Evolutionary conservation across 768 basidiomycete genomes (phyloP).

Genomic region (Mycena maculata): DNA sequence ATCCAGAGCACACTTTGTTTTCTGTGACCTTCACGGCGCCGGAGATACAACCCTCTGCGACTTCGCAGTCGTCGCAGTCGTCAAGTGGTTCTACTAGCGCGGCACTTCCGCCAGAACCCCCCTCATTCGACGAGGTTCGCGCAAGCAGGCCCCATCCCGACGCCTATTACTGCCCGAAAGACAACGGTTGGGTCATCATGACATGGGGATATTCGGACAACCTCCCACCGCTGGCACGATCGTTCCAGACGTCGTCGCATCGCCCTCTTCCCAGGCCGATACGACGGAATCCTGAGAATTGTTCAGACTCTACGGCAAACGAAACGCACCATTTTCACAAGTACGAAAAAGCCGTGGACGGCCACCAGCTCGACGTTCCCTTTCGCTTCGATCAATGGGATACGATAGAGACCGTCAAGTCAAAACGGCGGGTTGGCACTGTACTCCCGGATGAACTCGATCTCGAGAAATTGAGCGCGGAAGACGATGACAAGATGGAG

Average conservation of each 20-base stretch:
- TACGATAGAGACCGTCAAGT: conserved; percentile 59
- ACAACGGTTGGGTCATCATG: conserved; percentile 86
- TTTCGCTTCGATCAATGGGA: conserved; percentile 72
- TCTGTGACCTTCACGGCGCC: conserved; percentile 45
- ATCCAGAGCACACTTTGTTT: conserved; percentile 78
- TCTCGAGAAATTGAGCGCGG: conserved; percentile 53
- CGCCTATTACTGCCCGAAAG: conserved; percentile 84
- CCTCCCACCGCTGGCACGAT: conserved; percentile 68
- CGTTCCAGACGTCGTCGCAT: conserved; percentile 56
- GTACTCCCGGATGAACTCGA: conserved; percentile 55
- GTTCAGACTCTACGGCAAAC: conserved; percentile 50
- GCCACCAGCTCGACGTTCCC: conserved; percentile 73
- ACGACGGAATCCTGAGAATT: conserved; percentile 34
- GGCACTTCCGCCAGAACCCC: conserved; percentile 45
- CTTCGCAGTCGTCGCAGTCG: conserved; percentile 25
- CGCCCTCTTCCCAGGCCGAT: conserved; percentile 68
- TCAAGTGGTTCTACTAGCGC: conserved; percentile 26
- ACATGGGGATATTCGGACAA: conserved; percentile 74
- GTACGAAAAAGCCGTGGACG: conserved; percentile 77
- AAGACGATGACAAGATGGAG: conserved; percentile 46
- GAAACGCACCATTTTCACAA: conserved; percentile 86
- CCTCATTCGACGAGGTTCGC: conserved; percentile 73
- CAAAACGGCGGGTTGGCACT: conserved; percentile 57
- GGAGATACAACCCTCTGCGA: conserved; percentile 25
- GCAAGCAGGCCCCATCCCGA: conserved; percentile 83